These are phyloP conservation scores for Fusarium metavorans DNA, from an alignment of 2,329 filamentous ascomycete genomes.

Conservation along the genomic window DNA sequence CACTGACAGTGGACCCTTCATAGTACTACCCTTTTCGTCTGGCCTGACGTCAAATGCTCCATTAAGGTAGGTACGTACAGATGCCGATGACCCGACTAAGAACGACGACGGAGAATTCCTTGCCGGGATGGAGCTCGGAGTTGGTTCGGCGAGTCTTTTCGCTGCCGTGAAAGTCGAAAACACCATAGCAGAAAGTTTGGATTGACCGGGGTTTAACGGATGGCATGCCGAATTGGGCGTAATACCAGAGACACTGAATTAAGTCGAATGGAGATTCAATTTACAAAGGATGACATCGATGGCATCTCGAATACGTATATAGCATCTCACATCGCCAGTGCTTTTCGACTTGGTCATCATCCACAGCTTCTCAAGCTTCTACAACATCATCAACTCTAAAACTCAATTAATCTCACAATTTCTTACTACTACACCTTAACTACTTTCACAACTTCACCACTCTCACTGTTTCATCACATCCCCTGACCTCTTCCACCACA, in stretches of 20 bases:
- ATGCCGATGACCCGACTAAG: neutral
- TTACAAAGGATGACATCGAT: neutral
- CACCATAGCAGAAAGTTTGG: neutral
- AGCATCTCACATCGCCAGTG: neutral
- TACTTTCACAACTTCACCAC: neutral
- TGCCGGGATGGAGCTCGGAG: neutral
- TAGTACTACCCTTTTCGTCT: neutral
- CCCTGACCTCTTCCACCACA: neutral
- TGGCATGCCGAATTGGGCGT: neutral
- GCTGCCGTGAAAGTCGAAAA: neutral
- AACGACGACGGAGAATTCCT: neutral
- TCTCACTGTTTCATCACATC: neutral
- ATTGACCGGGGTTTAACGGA: neutral
- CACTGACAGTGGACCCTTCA: neutral
- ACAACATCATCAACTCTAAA: neutral
- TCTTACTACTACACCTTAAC: neutral
- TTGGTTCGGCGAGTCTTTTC: neutral
- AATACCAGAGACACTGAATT: neutral
- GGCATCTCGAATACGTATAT: neutral
- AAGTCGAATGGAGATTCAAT: neutral
- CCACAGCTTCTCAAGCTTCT: neutral
- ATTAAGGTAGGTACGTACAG: neutral
- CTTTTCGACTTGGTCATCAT: neutral
- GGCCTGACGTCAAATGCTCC: neutral
- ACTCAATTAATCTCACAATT: neutral